These are phyloP conservation scores for Apiospora malaysiana DNA, from an alignment of 2,329 filamentous ascomycete species.

Conservation along the genomic window DNA sequence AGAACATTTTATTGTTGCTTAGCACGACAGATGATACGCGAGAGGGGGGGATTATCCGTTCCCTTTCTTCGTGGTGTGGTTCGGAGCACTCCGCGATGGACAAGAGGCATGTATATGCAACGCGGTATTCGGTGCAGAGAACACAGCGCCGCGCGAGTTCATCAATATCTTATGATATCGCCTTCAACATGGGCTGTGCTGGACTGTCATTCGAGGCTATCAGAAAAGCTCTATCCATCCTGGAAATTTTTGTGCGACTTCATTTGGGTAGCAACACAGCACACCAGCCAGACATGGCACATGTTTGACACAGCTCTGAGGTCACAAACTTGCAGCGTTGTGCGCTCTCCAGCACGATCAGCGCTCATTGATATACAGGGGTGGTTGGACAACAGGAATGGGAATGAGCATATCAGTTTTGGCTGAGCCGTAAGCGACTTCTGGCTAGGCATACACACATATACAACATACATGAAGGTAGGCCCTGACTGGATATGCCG, in stretches of 20 bases:
- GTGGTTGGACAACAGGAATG: background rate
- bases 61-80: background rate
- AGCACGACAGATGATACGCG: background rate
- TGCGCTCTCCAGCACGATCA: background rate
- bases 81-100: background rate
- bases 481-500: background rate
- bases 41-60: background rate
- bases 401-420: background rate
- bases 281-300: background rate
- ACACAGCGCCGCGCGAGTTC: background rate
- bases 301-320: conserved; percentile 3
- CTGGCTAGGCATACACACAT: conserved; percentile 3
- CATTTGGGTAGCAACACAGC: conserved; percentile 19
- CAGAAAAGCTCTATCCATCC: background rate
- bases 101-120: background rate
- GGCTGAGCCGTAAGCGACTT: background rate
- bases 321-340: background rate
- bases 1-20: background rate
- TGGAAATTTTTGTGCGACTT: background rate
- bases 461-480: background rate
- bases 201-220: background rate
- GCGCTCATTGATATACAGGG: conserved; percentile 12
- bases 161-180: conserved; percentile 1
- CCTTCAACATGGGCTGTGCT: background rate
- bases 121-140: background rate